Evolutionary conservation across 2,329 filamentous ascomycete species (phyloP), one percentile per base, ranked within the genome.

Genomic region (Phoma sp.): DNA sequence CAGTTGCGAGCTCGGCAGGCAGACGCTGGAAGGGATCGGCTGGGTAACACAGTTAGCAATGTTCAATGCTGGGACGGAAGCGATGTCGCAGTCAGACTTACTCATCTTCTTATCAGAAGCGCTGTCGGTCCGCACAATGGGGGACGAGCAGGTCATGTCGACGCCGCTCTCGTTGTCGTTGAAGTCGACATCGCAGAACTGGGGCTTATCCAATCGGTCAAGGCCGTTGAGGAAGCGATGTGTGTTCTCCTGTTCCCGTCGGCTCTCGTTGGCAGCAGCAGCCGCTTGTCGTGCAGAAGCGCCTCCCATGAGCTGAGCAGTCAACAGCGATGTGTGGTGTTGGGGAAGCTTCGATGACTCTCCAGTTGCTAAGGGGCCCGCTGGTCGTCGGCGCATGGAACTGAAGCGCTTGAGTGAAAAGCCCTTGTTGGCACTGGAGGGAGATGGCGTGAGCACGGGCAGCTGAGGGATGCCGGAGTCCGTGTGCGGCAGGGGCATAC

Each of bases 1-100:
- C 78, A 24, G 83, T 80, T 55, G 82, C 77, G 36, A 89, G 76
- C 70, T 89, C 86, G 9, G 80, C 73, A 2, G 86, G 86, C 4
- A 89, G 76, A 7, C 76, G 72, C 35, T 75, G 72, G 30, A 83
- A 77, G 18, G 84, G 83, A 65, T 87, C 84, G 77, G 67, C 60
- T 68, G 30, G 32, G 32, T 5, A n/a, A 24, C 25, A 23, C 40
- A 0, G 43, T 65, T 57, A 58, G 57, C 60, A 37, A 14, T 33
- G 35, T 14, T 27, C 22, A 18, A 18, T 8, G 32, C 4, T 27
- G 39, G 25, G 35, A 5, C 29, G 8, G 29, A 35, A 24, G 11
- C 30, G 35, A 24, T 24, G 7, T 10, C 4, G 3, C n/a, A 7
- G 1, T 6, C 22, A 24, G n/a, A 65, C 71, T 60, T 61, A 72